Base-by-base conservation (phyloP, 163 green algal species). In the Scenedesmus sp. region DNA sequence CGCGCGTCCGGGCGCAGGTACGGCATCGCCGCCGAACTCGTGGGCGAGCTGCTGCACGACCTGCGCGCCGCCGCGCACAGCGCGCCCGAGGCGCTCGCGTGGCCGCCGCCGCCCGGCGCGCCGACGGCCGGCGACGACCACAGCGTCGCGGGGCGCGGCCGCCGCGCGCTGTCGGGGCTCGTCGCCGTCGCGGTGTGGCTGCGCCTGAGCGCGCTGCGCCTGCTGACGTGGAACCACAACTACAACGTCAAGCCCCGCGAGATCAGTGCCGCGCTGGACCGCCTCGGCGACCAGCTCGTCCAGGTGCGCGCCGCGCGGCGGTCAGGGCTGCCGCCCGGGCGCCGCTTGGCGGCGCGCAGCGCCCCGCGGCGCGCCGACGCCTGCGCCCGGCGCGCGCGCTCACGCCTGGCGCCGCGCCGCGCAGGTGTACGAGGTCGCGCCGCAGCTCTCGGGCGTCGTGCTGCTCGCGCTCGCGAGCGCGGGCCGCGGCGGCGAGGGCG, bases 241-340 rank as follows among this genome's bases (percentile, higher is more conserved):
- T 96, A 96, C 85, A 96, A 96, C 80, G 80, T 96, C 28, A 96
- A 96, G 78, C 92, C 92, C 10, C 77, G 92, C 17, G 93, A 93
- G 84, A 91, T 93, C 70, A 84, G 56, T 33, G 78, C 83, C 3
- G 89, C 88, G 4, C 85, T 91, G 69, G 79, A 82, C 24, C 24
- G 53, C 15, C 62, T 82, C 13, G 63, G 47, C 2, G 45, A 63
- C 17, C 26, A 20, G 17, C 45, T 85, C 0, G 15, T 75, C 2
- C 11, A 81, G 74, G 74, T 81, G 15, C 36, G 62, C 15, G n/a
- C n/a, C n/a, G n/a, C n/a, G n/a, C n/a, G n/a, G n/a, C n/a, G n/a
- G n/a, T n/a, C n/a, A n/a, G n/a, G n/a, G n/a, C n/a, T n/a, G n/a
- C n/a, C n/a, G n/a, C n/a, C n/a, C n/a, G n/a, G n/a, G n/a, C n/a